Evolutionary conservation across 768 basidiomycete genomes (phyloP).

Genomic region (Rickenella mellea): DNA sequence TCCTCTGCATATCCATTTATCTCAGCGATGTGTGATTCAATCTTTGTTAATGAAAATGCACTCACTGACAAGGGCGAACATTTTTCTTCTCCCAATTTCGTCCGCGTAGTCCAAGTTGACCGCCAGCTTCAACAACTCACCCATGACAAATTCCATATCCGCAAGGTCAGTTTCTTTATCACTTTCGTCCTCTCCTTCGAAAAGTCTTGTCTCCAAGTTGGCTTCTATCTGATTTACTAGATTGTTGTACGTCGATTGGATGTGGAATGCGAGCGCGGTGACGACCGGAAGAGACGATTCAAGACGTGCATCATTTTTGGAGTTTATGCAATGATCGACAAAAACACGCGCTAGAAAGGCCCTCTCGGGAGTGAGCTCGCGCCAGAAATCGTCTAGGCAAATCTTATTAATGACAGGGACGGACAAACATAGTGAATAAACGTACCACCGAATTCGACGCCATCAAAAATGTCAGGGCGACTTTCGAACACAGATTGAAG

Average conservation of each 20-base stretch:
- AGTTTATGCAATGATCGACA: conserved; percentile 60
- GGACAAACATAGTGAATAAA: neutral
- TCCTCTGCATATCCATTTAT: conserved; percentile 36
- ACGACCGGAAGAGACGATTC: conserved; percentile 76
- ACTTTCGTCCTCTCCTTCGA: conserved; percentile 18
- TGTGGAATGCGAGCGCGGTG: conserved; percentile 66
- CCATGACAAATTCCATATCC: conserved; percentile 59
- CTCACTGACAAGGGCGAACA: conserved; percentile 79
- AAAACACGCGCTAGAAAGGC: conserved; percentile 80
- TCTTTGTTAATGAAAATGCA: conserved; percentile 10
- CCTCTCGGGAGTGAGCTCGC: conserved; percentile 55
- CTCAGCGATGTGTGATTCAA: neutral
- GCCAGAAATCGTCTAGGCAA: conserved; percentile 62
- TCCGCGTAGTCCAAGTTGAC: conserved; percentile 83
- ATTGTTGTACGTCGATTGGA: conserved; percentile 63
- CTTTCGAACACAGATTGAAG: conserved; percentile 63
- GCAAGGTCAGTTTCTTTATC: conserved; percentile 36
- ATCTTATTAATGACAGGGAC: neutral
- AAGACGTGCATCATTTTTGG: conserved; percentile 50
- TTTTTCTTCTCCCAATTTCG: conserved; percentile 82
- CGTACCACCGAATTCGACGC: conserved; percentile 62
- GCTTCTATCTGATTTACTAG: conserved; percentile 35
- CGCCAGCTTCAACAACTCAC: conserved; percentile 73
- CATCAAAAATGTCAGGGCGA: conserved; percentile 54
- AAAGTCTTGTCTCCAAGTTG: conserved; percentile 23